Conservation (phyloP, 495 filamentous ascomycete species). For the Penicillium argentinense region DNA sequence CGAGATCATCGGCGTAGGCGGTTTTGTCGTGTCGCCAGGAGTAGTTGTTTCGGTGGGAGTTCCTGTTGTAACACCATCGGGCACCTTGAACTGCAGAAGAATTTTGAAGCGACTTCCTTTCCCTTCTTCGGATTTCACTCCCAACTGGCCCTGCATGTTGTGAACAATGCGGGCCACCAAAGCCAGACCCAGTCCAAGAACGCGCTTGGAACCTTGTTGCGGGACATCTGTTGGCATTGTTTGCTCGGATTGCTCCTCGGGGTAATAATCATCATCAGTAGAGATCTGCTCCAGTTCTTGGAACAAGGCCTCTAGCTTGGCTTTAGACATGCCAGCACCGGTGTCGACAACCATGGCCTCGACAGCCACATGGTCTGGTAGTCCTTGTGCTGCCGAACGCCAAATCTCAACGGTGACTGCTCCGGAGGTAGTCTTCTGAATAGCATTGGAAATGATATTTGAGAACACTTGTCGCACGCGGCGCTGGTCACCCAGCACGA, state of each 20-base stretch:
- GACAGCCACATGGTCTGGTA: conserved; percentile 53
- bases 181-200: conserved; percentile 81
- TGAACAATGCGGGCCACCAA: conserved; percentile 79
- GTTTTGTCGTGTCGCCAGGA: conserved; percentile 5
- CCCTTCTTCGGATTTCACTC: conserved; percentile 82
- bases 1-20: conserved; percentile 17
- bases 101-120: conserved; percentile 78
- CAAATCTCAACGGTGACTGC: conserved; percentile 69
- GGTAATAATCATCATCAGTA: conserved; percentile 37
- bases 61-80: conserved; percentile 16
- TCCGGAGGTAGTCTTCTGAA: conserved; percentile 76
- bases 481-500: conserved; percentile 77
- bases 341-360: conserved; percentile 79
- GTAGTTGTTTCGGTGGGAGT: not conserved
- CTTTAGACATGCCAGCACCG: conserved; percentile 72
- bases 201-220: conserved; percentile 28
- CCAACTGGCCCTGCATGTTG: conserved; percentile 90
- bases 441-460: conserved; percentile 83
- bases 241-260: conserved; percentile 7
- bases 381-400: conserved; percentile 38
- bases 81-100: conserved; percentile 36
- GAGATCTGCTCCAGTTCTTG: conserved; percentile 86
- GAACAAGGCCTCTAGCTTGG: conserved; percentile 76
- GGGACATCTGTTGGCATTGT: not conserved
- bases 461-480: conserved; percentile 76